Base-by-base conservation (phyloP, 169 alveolate genomes). In the Eimeria sp. region DNA sequence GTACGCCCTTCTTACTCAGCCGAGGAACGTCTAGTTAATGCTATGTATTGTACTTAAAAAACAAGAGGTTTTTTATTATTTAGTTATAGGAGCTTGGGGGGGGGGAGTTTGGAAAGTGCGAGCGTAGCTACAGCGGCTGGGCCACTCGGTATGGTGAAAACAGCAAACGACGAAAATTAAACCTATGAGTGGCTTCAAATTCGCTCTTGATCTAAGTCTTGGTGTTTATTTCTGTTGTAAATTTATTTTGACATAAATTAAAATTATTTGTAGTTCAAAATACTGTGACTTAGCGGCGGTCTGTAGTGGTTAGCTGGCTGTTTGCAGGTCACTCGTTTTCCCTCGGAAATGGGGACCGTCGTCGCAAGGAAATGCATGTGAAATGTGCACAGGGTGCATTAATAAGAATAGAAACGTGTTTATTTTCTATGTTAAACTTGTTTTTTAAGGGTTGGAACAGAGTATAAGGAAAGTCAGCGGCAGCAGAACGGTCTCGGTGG, bases 251-350 rank as follows among this genome's bases (percentile, higher is more conserved):
- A 40, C 54, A n/a, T 1, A 40, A 33, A 40, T 3, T 40, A 25
- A 37, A 40, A 2, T 6, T 14, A 23, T 18, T 40, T 16, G 16
- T 4, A 16, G 78, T 40, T 40, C 83, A 37, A 40, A 74, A 37
- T 74, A 0, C 18, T 16, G 16, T 18, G 83, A 40, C 23, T 9
- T 74, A 74, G 37, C 0, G 43, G 30, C 13, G 20, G 30, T 74
- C 8, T 74, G 33, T 3, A 16, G 78, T 40, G 83, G 83, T 40
- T 74, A 37, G 83, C 83, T 74, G 83, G 33, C 83, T 37, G 83
- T 37, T 40, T 0, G 18, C 33, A 40, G 83, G 83, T 74, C 83
- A 74, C 83, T n/a, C 33, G 18, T 20, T 4, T 40, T 14, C 52
- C 54, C 33, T 54, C 9, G n/a, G 27, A 25, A 10, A 8, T 27